Evolutionary conservation across 176 grass and related monocot genomes (phyloP).

Genomic region (Lolium rigidum): DNA sequence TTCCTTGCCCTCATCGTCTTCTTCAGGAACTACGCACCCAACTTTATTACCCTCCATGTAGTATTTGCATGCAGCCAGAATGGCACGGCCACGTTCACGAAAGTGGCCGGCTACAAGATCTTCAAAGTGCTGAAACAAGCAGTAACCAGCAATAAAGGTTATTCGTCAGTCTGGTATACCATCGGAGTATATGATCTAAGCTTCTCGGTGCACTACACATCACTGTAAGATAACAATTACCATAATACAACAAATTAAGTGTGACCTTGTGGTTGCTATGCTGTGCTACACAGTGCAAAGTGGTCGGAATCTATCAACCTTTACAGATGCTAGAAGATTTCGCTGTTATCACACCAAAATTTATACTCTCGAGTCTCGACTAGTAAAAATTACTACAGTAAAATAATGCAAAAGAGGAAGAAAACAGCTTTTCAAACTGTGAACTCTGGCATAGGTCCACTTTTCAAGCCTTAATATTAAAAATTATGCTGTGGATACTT

Average conservation of each 20-base stretch:
- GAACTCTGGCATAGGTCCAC: neutral
- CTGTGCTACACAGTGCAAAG: neutral
- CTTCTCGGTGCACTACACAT: neutral
- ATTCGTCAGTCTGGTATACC: neutral
- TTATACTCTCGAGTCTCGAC: neutral
- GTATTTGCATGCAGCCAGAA: conserved; percentile 73
- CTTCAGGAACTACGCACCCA: conserved; percentile 61
- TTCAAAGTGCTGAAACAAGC: conserved; percentile 84
- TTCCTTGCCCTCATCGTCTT: conserved; percentile 45
- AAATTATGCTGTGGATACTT: neutral
- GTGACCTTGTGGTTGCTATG: neutral
- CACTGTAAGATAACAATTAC: neutral
- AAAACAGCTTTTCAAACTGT: conserved; percentile 14
- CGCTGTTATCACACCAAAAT: neutral
- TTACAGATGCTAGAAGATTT: conserved; percentile 12
- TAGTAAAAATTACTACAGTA: neutral
- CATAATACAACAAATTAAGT: conserved; percentile 12
- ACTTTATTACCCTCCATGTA: conserved; percentile 75
- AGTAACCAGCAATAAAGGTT: conserved; percentile 13
- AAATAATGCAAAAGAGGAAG: neutral
- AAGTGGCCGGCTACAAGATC: conserved; percentile 81
- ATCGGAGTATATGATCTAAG: neutral
- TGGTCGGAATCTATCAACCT: conserved; percentile 2
- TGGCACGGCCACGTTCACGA: conserved; percentile 52
- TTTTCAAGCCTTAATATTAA: neutral